A percentile compares a stretch with the other conserved stretches of the same genome.
These are phyloP conservation scores for Fusarium floridanum DNA, from an alignment of 2,329 filamentous ascomycete species.

Conservation along the genomic window DNA sequence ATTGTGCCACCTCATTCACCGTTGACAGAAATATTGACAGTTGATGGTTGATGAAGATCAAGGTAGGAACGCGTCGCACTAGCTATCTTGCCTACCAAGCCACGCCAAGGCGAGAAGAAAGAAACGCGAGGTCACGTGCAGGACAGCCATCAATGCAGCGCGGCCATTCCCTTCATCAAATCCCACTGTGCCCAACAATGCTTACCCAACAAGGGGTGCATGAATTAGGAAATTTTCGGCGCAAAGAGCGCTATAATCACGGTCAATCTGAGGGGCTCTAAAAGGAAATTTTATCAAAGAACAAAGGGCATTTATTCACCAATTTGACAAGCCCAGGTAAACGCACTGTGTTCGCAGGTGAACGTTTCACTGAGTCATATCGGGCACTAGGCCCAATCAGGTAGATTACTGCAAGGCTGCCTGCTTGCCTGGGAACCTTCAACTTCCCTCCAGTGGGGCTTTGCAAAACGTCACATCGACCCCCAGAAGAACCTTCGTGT, in stretches of 20 bases:
- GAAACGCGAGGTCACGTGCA: constrained; percentile 47
- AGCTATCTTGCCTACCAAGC: neutral
- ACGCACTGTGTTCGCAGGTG: constrained; percentile 12
- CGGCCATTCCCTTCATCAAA: neutral
- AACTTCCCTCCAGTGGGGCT: constrained; percentile 37
- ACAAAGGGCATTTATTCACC: neutral
- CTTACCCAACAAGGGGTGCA: constrained; percentile 9
- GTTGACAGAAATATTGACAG: neutral
- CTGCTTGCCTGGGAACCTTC: constrained; percentile 34
- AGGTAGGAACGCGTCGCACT: constrained; percentile 27
- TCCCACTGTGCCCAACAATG: neutral
- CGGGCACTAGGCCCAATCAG: constrained; percentile 30
- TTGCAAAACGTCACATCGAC: constrained; percentile 42
- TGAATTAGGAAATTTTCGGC: neutral
- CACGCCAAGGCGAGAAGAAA: constrained; percentile 13
- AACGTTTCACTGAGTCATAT: neutral
- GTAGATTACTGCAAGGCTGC: constrained; percentile 23
- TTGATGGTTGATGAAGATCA: neutral
- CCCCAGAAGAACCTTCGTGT: constrained; percentile 36
- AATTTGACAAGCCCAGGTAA: constrained; percentile 26
- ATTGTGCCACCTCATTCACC: neutral
- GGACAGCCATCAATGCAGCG: neutral
- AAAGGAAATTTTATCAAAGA: neutral
- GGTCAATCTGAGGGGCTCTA: neutral
- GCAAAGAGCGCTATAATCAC: neutral